phyloP scores from a whole-genome alignment of 371 early-diverging fungal species.

The Syncephalastrum contaminatum region DNA sequence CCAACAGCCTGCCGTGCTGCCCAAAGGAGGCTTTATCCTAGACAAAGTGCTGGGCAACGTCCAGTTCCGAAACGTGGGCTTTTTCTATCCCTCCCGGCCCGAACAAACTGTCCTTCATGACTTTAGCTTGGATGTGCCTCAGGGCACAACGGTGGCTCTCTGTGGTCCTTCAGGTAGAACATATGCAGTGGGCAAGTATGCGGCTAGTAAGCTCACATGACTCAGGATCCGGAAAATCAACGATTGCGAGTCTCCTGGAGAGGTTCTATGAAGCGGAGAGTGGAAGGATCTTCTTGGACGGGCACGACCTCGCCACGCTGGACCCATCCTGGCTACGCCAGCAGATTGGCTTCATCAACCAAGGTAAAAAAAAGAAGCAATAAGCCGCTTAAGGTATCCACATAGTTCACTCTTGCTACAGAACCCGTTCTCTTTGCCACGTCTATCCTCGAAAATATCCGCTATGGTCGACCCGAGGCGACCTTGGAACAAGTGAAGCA shows the following conservation, averaged over 20 bases:
- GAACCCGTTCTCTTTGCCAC: slow-evolving; percentile 75
- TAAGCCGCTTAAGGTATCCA: background rate
- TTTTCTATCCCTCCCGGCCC: slow-evolving; percentile 66
- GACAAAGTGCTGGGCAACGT: slow-evolving; percentile 45
- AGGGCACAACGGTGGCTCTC: slow-evolving; percentile 63
- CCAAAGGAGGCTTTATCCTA: slow-evolving; percentile 44
- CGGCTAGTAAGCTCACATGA: background rate
- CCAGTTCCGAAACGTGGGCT: slow-evolving; percentile 65
- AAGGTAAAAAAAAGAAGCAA: slow-evolving; percentile 35
- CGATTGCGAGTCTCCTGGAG: slow-evolving; percentile 64
- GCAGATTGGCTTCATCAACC: slow-evolving; percentile 73
- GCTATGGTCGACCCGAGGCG: slow-evolving; percentile 57
- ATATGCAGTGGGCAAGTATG: slow-evolving; percentile 2
- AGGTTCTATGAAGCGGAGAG: slow-evolving; percentile 65
- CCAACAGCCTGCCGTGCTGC: slow-evolving; percentile 44
- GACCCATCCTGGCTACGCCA: slow-evolving; percentile 60
- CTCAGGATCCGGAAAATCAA: slow-evolving; percentile 63
- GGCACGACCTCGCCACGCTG: slow-evolving; percentile 44
- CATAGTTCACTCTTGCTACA: slow-evolving; percentile 1
- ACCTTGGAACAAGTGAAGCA: slow-evolving; percentile 58
- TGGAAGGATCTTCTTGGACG: slow-evolving; percentile 63
- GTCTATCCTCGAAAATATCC: slow-evolving; percentile 75
- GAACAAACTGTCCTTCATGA: slow-evolving; percentile 58
- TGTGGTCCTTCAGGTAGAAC: slow-evolving; percentile 63
- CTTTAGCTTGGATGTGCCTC: slow-evolving; percentile 64